Conservation (phyloP, 164 flowering plant species). For the Saururus chinensis region DNA sequence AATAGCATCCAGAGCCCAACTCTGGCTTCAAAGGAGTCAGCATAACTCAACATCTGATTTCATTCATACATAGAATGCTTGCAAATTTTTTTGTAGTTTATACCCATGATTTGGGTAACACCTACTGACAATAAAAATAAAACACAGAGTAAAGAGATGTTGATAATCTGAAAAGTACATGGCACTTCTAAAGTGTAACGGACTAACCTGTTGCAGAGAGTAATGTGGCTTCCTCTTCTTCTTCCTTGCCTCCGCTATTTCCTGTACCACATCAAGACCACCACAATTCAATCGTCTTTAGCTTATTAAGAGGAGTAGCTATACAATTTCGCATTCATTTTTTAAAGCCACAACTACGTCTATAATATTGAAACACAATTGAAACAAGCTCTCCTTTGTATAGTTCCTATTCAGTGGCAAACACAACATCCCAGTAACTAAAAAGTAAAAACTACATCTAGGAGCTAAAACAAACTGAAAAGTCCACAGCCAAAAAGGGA, state of each 20-base stretch:
- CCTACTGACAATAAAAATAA: neutral
- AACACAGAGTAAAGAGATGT: neutral
- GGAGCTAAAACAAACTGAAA: neutral
- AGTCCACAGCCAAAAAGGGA: neutral
- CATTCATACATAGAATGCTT: too few relatives aligned
- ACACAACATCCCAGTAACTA: too few relatives aligned
- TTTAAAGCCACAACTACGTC: neutral
- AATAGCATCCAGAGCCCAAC: neutral
- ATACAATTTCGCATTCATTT: neutral
- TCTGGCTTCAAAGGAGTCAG: neutral
- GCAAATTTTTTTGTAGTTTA: too few relatives aligned
- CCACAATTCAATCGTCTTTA: neutral
- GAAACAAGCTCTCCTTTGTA: neutral
- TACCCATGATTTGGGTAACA: neutral
- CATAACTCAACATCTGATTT: too few relatives aligned
- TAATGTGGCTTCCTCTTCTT: constrained; percentile 81
- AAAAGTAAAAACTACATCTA: too few relatives aligned
- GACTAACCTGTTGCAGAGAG: constrained; percentile 61
- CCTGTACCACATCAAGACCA: constrained; percentile 32
- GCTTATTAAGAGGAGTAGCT: neutral
- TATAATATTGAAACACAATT: neutral
- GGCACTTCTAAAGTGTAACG: neutral
- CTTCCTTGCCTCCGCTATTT: constrained; percentile 76
- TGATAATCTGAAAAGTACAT: neutral
- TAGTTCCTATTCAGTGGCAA: neutral